These are phyloP conservation scores for Selenicereus undatus DNA, from an alignment of 148 eudicot genomes.

Conservation along the genomic window DNA sequence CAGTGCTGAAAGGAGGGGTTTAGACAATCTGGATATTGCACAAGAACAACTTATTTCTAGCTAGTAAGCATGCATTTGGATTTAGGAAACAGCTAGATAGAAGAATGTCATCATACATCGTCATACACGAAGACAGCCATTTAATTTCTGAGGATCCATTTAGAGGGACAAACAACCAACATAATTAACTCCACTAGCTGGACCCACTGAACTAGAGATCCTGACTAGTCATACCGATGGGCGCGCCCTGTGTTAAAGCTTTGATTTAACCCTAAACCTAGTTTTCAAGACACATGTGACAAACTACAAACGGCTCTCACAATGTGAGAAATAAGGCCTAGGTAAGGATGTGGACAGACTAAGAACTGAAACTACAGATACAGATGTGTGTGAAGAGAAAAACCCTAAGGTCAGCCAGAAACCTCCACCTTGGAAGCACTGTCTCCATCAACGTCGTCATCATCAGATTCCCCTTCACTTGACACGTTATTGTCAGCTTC, in stretches of 20 bases:
- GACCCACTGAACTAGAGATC: neutral
- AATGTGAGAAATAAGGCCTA: neutral
- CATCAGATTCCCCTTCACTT: conserved; percentile 44
- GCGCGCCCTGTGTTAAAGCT: neutral
- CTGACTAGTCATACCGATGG: neutral
- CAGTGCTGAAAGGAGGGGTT: too few species aligned
- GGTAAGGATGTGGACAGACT: neutral
- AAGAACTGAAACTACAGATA: neutral
- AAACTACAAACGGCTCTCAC: too few species aligned
- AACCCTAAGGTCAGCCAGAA: neutral
- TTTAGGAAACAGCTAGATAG: too few species aligned
- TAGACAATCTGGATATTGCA: too few species aligned
- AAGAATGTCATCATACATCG: neutral
- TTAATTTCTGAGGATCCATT: neutral
- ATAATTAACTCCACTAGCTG: neutral
- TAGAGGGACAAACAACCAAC: neutral
- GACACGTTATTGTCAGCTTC: conserved; percentile 29
- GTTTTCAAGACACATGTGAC: neutral
- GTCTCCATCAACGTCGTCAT: conserved; percentile 2
- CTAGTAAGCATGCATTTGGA: too few species aligned
- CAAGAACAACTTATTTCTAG: too few species aligned
- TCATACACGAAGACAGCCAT: neutral
- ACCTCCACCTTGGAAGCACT: neutral
- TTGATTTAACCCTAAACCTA: neutral
- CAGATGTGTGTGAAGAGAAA: neutral